Evolutionary conservation across 2,329 filamentous ascomycete species (phyloP).

Genomic region (Sarocladium brachiariae): DNA sequence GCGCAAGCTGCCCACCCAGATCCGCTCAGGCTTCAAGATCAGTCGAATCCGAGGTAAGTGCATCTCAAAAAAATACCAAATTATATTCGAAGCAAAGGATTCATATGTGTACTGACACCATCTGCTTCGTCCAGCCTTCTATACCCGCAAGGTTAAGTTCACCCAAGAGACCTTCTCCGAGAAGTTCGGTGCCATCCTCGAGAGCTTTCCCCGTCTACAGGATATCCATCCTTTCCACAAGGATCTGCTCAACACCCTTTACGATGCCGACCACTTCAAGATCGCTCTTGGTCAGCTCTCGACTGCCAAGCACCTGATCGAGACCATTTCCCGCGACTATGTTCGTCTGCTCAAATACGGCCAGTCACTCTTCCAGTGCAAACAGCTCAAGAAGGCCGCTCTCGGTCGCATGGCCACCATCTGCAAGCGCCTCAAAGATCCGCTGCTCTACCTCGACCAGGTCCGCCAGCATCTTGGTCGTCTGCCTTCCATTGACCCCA

Average conservation of each 20-base stretch:
- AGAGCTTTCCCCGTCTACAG: conserved; percentile 84
- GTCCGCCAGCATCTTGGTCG: conserved; percentile 87
- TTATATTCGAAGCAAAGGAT: background rate
- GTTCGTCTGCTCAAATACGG: conserved; percentile 89
- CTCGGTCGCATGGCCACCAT: conserved; percentile 98
- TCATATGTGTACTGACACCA: conserved; percentile 14
- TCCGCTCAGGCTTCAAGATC: conserved; percentile 90
- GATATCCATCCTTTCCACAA: conserved; percentile 94
- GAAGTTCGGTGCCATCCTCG: conserved; percentile 83
- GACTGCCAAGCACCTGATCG: conserved; percentile 92
- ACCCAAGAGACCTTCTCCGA: conserved; percentile 95
- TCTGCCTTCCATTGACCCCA: conserved; percentile 97
- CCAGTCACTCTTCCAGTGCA: conserved; percentile 96
- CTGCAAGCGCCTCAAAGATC: conserved; percentile 89
- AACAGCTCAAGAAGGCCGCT: conserved; percentile 93
- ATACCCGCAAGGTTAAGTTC: conserved; percentile 97
- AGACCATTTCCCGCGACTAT: conserved; percentile 94
- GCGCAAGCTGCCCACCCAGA: conserved; percentile 88
- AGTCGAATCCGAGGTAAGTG: conserved; percentile 69
- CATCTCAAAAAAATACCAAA: too few relatives aligned
- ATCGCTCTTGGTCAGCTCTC: conserved; percentile 94
- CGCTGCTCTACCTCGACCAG: conserved; percentile 90
- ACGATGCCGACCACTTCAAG: conserved; percentile 96
- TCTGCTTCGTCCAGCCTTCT: conserved; percentile 58
- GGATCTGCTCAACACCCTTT: conserved; percentile 84